These are phyloP conservation scores for Aspergillus nanangensis DNA, from an alignment of 495 filamentous ascomycete species.

Conservation along the genomic window DNA sequence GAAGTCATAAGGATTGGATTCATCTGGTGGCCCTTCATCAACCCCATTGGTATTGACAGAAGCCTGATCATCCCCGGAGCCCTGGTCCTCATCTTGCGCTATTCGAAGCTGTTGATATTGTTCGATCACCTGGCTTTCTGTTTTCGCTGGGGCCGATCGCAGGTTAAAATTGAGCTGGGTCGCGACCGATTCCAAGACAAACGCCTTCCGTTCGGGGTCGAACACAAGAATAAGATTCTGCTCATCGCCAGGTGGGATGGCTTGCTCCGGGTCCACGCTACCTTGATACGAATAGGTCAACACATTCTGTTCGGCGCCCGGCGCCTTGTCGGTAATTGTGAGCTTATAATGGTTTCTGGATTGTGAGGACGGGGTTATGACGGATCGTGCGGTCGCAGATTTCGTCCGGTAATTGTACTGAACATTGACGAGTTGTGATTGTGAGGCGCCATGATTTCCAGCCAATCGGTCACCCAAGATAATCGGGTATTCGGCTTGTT, in stretches of 20 bases:
- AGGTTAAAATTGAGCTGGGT: conserved; percentile 56
- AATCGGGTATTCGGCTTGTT: conserved; percentile 46
- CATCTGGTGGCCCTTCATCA: conserved; percentile 44
- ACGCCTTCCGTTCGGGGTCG: conserved; percentile 44
- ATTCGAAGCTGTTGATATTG: conserved; percentile 45
- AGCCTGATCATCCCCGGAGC: conserved; percentile 36
- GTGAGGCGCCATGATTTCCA: conserved; percentile 15
- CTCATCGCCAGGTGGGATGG: conserved; percentile 23
- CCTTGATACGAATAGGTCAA: conserved; percentile 48
- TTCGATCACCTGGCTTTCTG: conserved; percentile 38
- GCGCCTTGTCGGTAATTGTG: conserved; percentile 45
- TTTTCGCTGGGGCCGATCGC: conserved; percentile 42
- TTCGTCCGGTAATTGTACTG: conserved; percentile 54
- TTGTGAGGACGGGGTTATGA: conserved; percentile 33
- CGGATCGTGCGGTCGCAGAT: conserved; percentile 33
- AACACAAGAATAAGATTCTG: conserved; percentile 48
- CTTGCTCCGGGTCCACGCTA: conserved; percentile 36
- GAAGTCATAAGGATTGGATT: conserved; percentile 54
- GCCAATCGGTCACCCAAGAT: conserved; percentile 39
- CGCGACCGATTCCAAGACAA: conserved; percentile 48
- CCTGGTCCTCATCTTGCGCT: conserved; percentile 34
- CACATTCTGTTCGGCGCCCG: conserved; percentile 33
- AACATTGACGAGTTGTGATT: conserved; percentile 33
- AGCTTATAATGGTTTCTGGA: conserved; percentile 43
- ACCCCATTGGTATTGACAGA: conserved; percentile 32